These are phyloP conservation scores for Senna tora DNA, from an alignment of 306 rosid species.

Conservation along the genomic window DNA sequence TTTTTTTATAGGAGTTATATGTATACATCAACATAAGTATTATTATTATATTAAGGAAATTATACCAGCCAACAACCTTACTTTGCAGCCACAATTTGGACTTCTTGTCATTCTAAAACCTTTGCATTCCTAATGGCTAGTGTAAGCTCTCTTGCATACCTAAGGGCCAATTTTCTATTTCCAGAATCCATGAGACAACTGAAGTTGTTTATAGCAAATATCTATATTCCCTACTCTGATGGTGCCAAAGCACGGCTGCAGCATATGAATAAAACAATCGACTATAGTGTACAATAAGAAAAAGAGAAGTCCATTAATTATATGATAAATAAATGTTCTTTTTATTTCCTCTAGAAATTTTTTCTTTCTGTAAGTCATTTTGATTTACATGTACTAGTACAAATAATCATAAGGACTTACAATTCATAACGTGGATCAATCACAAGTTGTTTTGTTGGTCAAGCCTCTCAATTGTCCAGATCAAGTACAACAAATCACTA, in stretches of 20 bases:
- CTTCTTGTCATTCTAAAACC: constrained; percentile 8
- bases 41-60: too few species aligned
- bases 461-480: constrained; percentile 80
- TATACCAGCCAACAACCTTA: not conserved
- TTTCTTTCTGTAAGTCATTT: not conserved
- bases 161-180: constrained; percentile 72
- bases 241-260: not conserved
- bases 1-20: too few species aligned
- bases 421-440: constrained; percentile 70
- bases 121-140: constrained; percentile 30
- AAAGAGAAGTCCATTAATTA: not conserved
- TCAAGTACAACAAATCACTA: constrained; percentile 63
- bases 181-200: constrained; percentile 52
- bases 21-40: too few species aligned
- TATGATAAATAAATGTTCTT: constrained; percentile 8
- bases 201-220: constrained; percentile 27
- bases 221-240: not conserved
- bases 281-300: constrained; percentile 22
- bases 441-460: constrained; percentile 72
- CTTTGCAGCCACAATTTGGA: constrained; percentile 13
- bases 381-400: constrained; percentile 5
- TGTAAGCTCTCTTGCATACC: constrained; percentile 81
- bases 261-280: not conserved
- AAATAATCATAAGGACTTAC: constrained; percentile 52
- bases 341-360: constrained; percentile 23